Conservation (phyloP, 1,284 basidiomycete species). For the Malassezia yamatoensis region DNA sequence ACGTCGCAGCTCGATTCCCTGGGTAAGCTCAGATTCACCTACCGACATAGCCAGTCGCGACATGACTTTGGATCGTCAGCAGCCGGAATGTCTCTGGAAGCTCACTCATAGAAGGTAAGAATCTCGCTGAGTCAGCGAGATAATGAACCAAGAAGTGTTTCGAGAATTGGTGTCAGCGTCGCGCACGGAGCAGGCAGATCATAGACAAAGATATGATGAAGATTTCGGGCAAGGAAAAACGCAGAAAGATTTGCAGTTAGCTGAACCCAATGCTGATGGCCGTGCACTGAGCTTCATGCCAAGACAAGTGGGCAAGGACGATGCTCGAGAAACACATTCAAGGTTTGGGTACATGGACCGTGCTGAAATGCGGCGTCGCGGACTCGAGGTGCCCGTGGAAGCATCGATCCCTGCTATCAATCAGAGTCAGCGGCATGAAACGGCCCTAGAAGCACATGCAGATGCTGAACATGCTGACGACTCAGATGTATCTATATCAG, state of each 20-base stretch:
- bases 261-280: too few species aligned
- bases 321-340: background rate
- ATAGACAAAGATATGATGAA: background rate
- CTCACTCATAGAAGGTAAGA: background rate
- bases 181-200: background rate
- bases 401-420: background rate
- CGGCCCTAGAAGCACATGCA: background rate
- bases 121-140: constrained; percentile 2
- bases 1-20: constrained; percentile 75
- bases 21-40: constrained; percentile 43
- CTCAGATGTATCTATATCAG: background rate
- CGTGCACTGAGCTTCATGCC: background rate
- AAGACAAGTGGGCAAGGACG: background rate
- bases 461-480: background rate
- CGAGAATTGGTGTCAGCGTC: constrained; percentile 23
- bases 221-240: background rate
- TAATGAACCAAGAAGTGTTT: constrained; percentile 38
- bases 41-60: constrained; percentile 90
- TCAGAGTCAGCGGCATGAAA: too few species aligned
- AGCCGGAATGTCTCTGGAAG: constrained; percentile 26
- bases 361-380: constrained; percentile 21
- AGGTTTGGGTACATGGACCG: constrained; percentile 21
- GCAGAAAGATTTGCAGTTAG: too few species aligned
- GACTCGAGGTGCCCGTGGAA: background rate
- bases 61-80: constrained; percentile 73